These are phyloP conservation scores for Zasmidium angulare DNA, from an alignment of 2,329 filamentous ascomycete genomes.

Conservation along the genomic window DNA sequence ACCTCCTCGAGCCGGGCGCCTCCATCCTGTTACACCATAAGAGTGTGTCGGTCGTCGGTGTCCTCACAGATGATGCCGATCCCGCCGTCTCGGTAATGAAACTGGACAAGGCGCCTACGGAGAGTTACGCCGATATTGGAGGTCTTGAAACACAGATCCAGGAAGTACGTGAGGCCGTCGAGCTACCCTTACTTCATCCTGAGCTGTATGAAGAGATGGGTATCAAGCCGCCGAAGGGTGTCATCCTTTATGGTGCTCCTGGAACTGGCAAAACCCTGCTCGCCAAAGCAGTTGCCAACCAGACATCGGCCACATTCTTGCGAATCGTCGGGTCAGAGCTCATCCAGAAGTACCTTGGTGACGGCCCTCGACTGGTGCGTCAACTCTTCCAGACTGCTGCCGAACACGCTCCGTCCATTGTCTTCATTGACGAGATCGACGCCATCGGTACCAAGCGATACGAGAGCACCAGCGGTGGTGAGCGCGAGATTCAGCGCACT, in stretches of 20 bases:
- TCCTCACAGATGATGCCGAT: slow-evolving; percentile 93
- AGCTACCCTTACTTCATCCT: slow-evolving; percentile 89
- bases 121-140: slow-evolving; percentile 98
- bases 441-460: slow-evolving; percentile 99
- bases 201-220: slow-evolving; percentile 99
- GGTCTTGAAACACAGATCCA: slow-evolving; percentile 94
- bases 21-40: slow-evolving; percentile 97
- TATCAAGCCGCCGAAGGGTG: slow-evolving; percentile 98
- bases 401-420: slow-evolving; percentile 93
- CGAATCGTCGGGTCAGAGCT: slow-evolving; percentile 96
- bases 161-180: slow-evolving; percentile 95
- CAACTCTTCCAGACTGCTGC: slow-evolving; percentile 96
- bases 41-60: slow-evolving; percentile 95
- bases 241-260: slow-evolving; percentile 95
- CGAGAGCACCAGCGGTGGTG: slow-evolving; percentile 93
- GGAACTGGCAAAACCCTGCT: slow-evolving; percentile 96
- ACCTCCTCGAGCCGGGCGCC: slow-evolving; percentile 91
- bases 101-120: slow-evolving; percentile 95
- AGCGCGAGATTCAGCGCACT: slow-evolving; percentile 95
- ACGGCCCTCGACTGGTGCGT: slow-evolving; percentile 89
- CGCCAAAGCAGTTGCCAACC: slow-evolving; percentile 96
- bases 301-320: slow-evolving; percentile 97
- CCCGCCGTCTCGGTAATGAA: slow-evolving; percentile 98
- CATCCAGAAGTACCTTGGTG: slow-evolving; percentile 98
- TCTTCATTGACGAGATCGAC: slow-evolving; percentile 99